These are phyloP conservation scores for Mycena amicta DNA, from an alignment of 768 basidiomycete species.

Conservation along the genomic window DNA sequence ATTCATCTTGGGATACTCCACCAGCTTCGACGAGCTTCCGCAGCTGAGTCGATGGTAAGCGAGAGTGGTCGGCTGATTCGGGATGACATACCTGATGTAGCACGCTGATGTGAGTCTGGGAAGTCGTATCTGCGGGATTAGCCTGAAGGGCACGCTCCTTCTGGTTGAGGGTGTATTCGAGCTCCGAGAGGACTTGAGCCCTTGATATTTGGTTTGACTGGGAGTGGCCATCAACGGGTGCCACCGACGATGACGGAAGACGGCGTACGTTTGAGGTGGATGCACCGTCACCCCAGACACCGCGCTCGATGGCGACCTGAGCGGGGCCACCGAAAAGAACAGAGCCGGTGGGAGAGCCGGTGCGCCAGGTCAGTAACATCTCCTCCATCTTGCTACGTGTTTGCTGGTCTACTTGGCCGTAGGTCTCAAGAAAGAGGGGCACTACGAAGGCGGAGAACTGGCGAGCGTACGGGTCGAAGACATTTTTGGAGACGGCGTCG, in stretches of 20 bases:
- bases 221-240: slow-evolving; percentile 9
- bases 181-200: slow-evolving; percentile 79
- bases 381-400: slow-evolving; percentile 97
- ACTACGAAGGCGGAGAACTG: slow-evolving; percentile 83
- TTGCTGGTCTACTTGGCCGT: slow-evolving; percentile 78
- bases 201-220: slow-evolving; percentile 58
- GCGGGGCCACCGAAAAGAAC: slow-evolving; percentile 84
- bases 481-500: slow-evolving; percentile 97
- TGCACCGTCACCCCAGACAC: slow-evolving; percentile 71
- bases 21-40: slow-evolving; percentile 76
- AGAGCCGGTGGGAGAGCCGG: slow-evolving; percentile 74
- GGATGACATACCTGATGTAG: slow-evolving; percentile 70
- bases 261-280: slow-evolving; percentile 42
- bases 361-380: slow-evolving; percentile 94
- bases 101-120: slow-evolving; percentile 74
- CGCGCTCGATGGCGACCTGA: slow-evolving; percentile 83
- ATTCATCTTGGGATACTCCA: slow-evolving; percentile 73
- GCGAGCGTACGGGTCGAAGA: slow-evolving; percentile 88
- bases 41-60: slow-evolving; percentile 43
- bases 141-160: slow-evolving; percentile 73
- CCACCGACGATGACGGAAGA: slow-evolving; percentile 10
- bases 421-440: slow-evolving; percentile 84
- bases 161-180: slow-evolving; percentile 79
- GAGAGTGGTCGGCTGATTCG: slow-evolving; percentile 6
- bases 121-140: slow-evolving; percentile 71